Percentiles rank a stretch among this genome's conserved stretches.
These are phyloP conservation scores for Chalaropsis thielavioides DNA, from an alignment of 2,329 filamentous ascomycete species.

Conservation along the genomic window DNA sequence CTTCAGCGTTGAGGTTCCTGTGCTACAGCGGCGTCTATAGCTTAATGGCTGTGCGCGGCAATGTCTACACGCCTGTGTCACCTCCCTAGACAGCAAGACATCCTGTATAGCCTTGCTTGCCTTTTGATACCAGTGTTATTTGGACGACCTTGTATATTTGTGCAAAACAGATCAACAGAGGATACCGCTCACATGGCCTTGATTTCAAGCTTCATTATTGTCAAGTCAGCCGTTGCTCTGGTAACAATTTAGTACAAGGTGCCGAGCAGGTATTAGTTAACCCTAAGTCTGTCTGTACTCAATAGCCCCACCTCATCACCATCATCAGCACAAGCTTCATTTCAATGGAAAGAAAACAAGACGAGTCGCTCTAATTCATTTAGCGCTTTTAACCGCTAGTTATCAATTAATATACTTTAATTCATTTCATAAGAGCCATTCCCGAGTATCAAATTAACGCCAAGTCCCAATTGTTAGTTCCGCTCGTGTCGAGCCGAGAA, in stretches of 20 bases:
- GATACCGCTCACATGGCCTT: too few relatives aligned
- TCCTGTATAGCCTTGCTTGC: too few relatives aligned
- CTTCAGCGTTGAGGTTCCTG: too few relatives aligned
- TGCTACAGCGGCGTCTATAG: too few relatives aligned
- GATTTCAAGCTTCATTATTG: neutral
- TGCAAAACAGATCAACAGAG: too few relatives aligned
- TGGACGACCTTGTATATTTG: too few relatives aligned
- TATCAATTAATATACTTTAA: constrained; percentile 16
- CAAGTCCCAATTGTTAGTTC: constrained; percentile 9
- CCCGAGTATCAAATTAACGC: constrained; percentile 11
- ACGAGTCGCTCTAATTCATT: constrained; percentile 8
- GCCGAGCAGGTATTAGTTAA: neutral
- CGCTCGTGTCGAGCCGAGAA: constrained; percentile 3
- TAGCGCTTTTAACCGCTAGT: constrained; percentile 14
- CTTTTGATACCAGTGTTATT: too few relatives aligned
- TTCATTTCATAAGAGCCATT: constrained; percentile 13
- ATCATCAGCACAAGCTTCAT: neutral
- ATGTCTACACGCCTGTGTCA: too few relatives aligned
- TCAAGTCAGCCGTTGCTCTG: neutral
- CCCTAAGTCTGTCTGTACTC: neutral
- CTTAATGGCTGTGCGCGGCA: too few relatives aligned
- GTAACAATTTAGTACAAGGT: constrained; percentile 9
- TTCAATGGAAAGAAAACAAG: neutral
- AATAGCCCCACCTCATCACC: too few relatives aligned
- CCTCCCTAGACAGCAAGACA: too few relatives aligned